Percentiles rank a stretch among this genome's conserved stretches.
Conservation (phyloP, 805 yeast species). For the Danielia reshetovae region DNA sequence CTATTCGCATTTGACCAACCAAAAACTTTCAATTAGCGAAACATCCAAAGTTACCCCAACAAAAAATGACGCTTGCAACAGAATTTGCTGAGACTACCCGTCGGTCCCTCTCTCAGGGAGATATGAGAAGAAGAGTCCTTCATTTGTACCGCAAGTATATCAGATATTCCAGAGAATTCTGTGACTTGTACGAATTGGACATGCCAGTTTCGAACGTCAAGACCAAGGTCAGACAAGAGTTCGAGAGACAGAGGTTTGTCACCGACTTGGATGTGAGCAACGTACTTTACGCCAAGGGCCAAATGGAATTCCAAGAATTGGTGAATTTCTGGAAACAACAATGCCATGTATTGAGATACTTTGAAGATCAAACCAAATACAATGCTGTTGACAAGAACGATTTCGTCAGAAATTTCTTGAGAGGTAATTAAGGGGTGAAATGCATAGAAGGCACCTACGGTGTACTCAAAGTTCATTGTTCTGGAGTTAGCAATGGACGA, state of each 20-base stretch:
- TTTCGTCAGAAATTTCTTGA: conserved; percentile 71
- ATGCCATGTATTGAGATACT: conserved; percentile 79
- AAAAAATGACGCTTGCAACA: conserved; percentile 60
- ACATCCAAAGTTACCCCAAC: background rate
- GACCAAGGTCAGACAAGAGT: conserved; percentile 84
- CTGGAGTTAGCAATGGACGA: background rate
- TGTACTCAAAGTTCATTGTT: background rate
- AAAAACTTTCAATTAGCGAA: conserved; percentile 12
- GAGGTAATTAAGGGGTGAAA: conserved; percentile 41
- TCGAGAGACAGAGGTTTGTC: conserved; percentile 79
- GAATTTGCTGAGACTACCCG: conserved; percentile 81
- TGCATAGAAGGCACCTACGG: background rate
- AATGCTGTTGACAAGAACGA: conserved; percentile 52
- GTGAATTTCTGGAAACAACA: conserved; percentile 89
- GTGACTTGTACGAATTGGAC: conserved; percentile 67
- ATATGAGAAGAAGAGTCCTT: conserved; percentile 60
- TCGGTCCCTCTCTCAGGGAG: conserved; percentile 56
- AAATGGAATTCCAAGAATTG: conserved; percentile 87
- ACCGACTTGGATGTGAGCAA: conserved; percentile 62
- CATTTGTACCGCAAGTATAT: conserved; percentile 69
- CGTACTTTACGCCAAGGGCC: conserved; percentile 73
- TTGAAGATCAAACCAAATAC: conserved; percentile 61
- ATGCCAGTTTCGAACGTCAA: conserved; percentile 75
- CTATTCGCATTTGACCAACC: conserved; percentile 16
- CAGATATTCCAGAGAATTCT: conserved; percentile 56